These are phyloP conservation scores for Drechslerella dactyloides DNA, from an alignment of 2,329 filamentous ascomycete species.

Conservation along the genomic window DNA sequence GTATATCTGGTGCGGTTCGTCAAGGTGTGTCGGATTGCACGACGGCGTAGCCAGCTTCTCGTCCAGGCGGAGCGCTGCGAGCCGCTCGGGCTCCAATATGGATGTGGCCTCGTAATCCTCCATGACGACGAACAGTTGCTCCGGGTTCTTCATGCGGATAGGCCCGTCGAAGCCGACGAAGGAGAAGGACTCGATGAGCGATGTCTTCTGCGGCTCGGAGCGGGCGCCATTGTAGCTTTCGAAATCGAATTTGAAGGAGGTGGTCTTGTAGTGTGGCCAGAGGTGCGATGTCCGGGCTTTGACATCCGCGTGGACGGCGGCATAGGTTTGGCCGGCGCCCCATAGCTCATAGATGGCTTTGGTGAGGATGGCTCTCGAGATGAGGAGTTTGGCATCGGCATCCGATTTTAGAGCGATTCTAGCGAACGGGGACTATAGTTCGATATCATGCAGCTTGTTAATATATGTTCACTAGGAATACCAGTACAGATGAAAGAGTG, in stretches of 20 bases:
- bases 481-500: conserved; percentile 14
- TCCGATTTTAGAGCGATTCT: conserved; percentile 72
- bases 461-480: conserved; percentile 24
- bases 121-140: conserved; percentile 78
- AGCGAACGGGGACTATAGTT: conserved; percentile 79
- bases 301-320: conserved; percentile 72
- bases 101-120: conserved; percentile 71
- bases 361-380: conserved; percentile 78
- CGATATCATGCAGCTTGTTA: conserved; percentile 28
- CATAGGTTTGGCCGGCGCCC: conserved; percentile 73
- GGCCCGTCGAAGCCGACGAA: conserved; percentile 79
- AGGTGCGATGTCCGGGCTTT: conserved; percentile 65
- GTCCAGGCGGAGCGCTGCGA: conserved; percentile 34
- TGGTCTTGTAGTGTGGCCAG: conserved; percentile 70
- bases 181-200: conserved; percentile 79
- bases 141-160: conserved; percentile 76
- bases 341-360: conserved; percentile 89
- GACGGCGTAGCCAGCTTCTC: conserved; percentile 19
- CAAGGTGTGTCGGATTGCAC: conserved; percentile 39
- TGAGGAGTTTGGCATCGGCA: conserved; percentile 69
- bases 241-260: conserved; percentile 81
- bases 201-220: conserved; percentile 67
- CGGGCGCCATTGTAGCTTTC: conserved; percentile 82
- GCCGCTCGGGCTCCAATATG: conserved; percentile 16
- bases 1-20: conserved; percentile 48